These are phyloP conservation scores for Dendrobium chrysotoxum DNA, from an alignment of 106 monocot genomes.

Conservation along the genomic window DNA sequence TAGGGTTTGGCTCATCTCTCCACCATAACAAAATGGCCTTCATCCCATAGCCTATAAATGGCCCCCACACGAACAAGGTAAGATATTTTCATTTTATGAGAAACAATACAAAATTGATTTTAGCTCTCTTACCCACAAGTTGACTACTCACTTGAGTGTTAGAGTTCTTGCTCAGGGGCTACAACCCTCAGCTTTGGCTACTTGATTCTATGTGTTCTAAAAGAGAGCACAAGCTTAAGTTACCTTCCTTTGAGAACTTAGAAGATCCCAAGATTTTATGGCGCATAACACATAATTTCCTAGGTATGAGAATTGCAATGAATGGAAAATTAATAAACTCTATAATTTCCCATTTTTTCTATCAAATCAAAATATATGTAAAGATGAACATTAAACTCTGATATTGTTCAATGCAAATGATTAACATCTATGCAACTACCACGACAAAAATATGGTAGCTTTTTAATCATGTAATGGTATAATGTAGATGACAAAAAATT, in stretches of 20 bases:
- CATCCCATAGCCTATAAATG: not conserved
- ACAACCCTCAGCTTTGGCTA: not conserved
- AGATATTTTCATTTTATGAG: not conserved
- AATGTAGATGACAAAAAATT: too few relatives aligned
- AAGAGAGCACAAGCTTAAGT: too few relatives aligned
- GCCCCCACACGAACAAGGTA: not conserved
- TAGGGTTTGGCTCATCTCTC: not conserved
- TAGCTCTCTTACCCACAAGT: not conserved
- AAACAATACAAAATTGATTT: not conserved
- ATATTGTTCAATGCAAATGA: too few relatives aligned
- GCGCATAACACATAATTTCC: too few relatives aligned
- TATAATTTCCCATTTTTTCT: too few relatives aligned
- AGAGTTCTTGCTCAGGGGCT: not conserved
- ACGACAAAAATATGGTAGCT: too few relatives aligned
- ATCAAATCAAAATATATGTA: not conserved
- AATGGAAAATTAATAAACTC: too few relatives aligned
- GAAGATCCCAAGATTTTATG: too few relatives aligned
- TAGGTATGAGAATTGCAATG: too few relatives aligned
- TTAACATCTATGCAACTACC: too few relatives aligned
- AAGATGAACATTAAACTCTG: not conserved
- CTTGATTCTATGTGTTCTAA: not conserved
- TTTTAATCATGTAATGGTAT: too few relatives aligned
- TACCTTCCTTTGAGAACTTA: too few relatives aligned
- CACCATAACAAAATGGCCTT: not conserved
- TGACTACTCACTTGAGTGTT: not conserved